phyloP scores from a whole-genome alignment of 1,139 yeast species.

The Yamadazyma conglobata region DNA sequence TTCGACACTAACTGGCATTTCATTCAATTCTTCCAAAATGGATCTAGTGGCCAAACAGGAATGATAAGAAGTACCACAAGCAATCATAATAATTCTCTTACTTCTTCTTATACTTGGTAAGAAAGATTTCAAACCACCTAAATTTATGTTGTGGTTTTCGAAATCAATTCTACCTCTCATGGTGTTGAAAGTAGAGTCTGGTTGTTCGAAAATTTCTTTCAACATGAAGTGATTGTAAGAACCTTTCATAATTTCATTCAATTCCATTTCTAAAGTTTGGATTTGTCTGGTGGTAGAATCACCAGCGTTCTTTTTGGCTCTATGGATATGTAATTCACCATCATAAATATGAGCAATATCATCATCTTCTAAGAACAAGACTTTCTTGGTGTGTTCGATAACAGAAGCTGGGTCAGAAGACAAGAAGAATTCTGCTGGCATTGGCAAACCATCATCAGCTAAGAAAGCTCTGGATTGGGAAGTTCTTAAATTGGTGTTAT shows the following conservation, averaged over 20 bases:
- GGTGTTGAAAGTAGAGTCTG: constrained; percentile 95
- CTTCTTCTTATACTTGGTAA: constrained; percentile 90
- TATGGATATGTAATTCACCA: constrained; percentile 97
- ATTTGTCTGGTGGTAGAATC: constrained; percentile 92
- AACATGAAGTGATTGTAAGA: constrained; percentile 96
- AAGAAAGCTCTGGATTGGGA: constrained; percentile 92
- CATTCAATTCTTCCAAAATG: constrained; percentile 93
- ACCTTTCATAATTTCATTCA: constrained; percentile 98
- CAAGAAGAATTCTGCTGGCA: constrained; percentile 92
- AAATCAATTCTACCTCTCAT: constrained; percentile 99
- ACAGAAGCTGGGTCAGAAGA: constrained; percentile 99
- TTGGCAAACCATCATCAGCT: constrained; percentile 86
- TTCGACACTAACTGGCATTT: constrained; percentile 93
- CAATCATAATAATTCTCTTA: constrained; percentile 95
- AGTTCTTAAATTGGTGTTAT: constrained; percentile 64
- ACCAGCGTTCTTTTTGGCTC: constrained; percentile 89
- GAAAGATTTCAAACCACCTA: constrained; percentile 88
- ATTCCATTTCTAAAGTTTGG: constrained; percentile 94
- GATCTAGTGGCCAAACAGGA: constrained; percentile 97
- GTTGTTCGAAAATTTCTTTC: constrained; percentile 98
- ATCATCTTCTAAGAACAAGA: constrained; percentile 92
- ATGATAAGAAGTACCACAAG: constrained; percentile 99
- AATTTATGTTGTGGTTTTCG: constrained; percentile 67
- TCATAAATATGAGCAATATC: constrained; percentile 98
- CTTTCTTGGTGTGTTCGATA: constrained; percentile 95